A percentile compares a stretch with the other conserved stretches of the same genome.
Evolutionary conservation across 1,139 yeast genomes (phyloP).

Genomic region (Suhomyces bolitotheri): DNA sequence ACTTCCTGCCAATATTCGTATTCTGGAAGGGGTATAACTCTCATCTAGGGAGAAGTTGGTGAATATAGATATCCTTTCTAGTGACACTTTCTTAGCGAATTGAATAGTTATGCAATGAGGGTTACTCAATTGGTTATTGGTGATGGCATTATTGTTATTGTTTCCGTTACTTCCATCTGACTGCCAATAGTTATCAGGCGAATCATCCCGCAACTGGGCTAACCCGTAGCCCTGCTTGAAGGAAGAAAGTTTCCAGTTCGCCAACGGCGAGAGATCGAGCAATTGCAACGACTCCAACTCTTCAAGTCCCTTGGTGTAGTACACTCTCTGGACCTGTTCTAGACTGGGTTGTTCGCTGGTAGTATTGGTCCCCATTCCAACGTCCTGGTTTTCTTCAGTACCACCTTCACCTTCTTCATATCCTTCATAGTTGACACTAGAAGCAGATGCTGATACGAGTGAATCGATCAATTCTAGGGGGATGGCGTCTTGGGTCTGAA

Average conservation of each 20-base stretch:
- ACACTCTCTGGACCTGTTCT: constrained; percentile 39
- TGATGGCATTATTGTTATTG: constrained; percentile 26
- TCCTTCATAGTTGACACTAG: constrained; percentile 13
- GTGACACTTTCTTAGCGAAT: constrained; percentile 74
- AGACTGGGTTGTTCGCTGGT: constrained; percentile 22
- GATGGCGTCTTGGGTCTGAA: constrained; percentile 35
- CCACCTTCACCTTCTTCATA: constrained; percentile 10
- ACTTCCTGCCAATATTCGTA: constrained; percentile 76
- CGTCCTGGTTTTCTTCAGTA: constrained; percentile 13
- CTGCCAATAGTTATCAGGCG: constrained; percentile 85
- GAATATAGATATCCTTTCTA: constrained; percentile 72
- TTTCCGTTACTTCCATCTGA: constrained; percentile 67
- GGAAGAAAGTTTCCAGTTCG: constrained; percentile 85
- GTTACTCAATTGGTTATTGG: constrained; percentile 51
- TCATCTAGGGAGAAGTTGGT: constrained; percentile 72
- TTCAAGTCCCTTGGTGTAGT: constrained; percentile 49
- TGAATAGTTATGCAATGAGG: constrained; percentile 84
- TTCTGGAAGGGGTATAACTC: constrained; percentile 84
- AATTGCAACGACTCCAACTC: constrained; percentile 60
- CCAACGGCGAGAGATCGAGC: constrained; percentile 75
- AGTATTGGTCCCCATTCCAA: constrained; percentile 9
- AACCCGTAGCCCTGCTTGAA: constrained; percentile 73
- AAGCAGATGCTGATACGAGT: constrained; percentile 25
- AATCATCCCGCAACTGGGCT: constrained; percentile 68
- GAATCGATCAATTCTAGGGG: constrained; percentile 40